Base-by-base conservation (phyloP, 805 yeast genomes). In the Dipodascus geniculatus region DNA sequence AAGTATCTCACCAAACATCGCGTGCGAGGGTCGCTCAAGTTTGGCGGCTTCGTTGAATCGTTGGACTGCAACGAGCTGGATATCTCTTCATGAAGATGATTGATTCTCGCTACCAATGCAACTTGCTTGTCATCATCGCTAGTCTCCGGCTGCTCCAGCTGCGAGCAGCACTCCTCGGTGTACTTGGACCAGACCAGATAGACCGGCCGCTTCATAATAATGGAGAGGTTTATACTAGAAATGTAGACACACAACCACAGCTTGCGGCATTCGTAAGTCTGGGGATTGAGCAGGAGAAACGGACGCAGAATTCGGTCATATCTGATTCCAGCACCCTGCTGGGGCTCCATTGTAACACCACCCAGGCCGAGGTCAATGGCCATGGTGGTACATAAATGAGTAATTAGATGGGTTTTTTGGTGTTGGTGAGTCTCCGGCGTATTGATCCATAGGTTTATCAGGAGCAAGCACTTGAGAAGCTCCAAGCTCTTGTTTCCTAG, bases 371-470 rank as follows among this genome's bases (percentile, higher is more conserved):
- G 68, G 64, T 89, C 96, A 60, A 80, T 83, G 1, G 85, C 75
- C 67, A 89, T 72, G 2, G 84, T 73, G 16, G 83, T 79, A 52
- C 89, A 80, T 22, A 87, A 70, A 14, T 79, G 71, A 53, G 80
- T 79, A 57, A 87, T 74, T 52, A 87, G 71, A 63, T 86, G 93
- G 58, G 83, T 82, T 50, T 95, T 78, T 54, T 95, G 79, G 60
- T 85, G 85, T 58, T 82, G 85, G 58, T 87, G 85, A 60, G 86
- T 71, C 66, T 87, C 96, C 0, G 96, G 86, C 2, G 87, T 78
- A 58, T 85, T 86, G 64, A 87, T 87, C 95, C 96, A 89, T 23
- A 82, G 66, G 23, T 85, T 76, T 51, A 85, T 71, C 3, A 86
- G 62, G 19, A 85, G 63, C 51, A 85, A 69, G 19, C 82, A 70